Evolutionary conservation across 495 filamentous ascomycete genomes (phyloP), one percentile per base, ranked within the genome.

Genomic region (Penicillium silybi): DNA sequence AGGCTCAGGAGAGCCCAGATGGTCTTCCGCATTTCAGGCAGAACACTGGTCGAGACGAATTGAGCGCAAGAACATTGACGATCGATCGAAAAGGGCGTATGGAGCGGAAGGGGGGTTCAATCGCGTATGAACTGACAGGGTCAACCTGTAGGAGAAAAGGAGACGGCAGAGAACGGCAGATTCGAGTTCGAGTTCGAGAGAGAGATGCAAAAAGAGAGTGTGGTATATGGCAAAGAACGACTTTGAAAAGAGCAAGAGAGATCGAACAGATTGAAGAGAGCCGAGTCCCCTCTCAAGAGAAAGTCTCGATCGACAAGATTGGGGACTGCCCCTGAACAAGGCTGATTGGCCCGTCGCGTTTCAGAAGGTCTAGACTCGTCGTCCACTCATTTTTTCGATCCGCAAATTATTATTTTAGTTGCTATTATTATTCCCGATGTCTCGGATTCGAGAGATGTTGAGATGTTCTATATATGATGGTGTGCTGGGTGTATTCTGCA

Each of bases 1-100:
- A 73, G 52, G 35, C 59, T 62, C 44, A 68, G 50, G 22, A 72
- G 59, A 39, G 63, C 57, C 59, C 56, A 63, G 40, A 65, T 53
- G 52, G 43, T 29, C 27, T 55, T 54, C 48, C 59, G 59, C 71
- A 74, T 74, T 9, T 61, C 52, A 61, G 42, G 23, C 35, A 41
- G 25, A 18, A 27, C 19, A 32, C 29, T 32, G 13, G 13, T 38
- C 32, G 45, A 15, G 19, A 26, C n/a, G 18, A 18, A 50, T 27
- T 26, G 47, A n/a, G 17, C 26, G 27, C 8, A 26, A 15, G 48
- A 29, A 38, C 49, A 43, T 60, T 37, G 25, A 41, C 34, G 41
- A 18, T 11, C 23, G 18, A 3, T 34, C 13, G 29, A 37, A 20
- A 50, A 41, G 39, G 34, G 44, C 35, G 48, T 46, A 48, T 41